Evolutionary conservation across 2,329 filamentous ascomycete species (phyloP), one percentile per base, ranked within the genome.

Genomic region (Colletotrichum lentis): DNA sequence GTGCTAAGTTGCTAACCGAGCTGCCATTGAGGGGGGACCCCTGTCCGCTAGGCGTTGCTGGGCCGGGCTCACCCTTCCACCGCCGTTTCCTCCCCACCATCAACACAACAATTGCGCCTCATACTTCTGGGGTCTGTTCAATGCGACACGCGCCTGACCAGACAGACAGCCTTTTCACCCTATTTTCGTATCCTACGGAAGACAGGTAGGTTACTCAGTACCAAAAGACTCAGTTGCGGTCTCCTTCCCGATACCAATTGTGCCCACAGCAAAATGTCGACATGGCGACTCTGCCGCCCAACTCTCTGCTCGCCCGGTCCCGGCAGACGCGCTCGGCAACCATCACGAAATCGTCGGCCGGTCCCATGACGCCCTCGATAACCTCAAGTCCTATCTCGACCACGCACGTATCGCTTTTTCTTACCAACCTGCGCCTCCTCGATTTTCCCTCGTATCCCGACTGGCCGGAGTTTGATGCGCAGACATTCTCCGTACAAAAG

Each of bases 351-450:
- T 11, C 62, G 35, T 52, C 67, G 22, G 35, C 39, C 69, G 70
- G 54, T 46, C n/a, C 67, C 20, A 18, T 67, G 24, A 20, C 60
- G 27, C 22, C 67, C 24, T 46, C 55, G 43, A 35, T 49, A 67
- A 49, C 76, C 22, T 62, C 76, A 54, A 74, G 72, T 62, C 82
- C 80, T 75, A 71, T 76, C 22, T 76, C 80, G 47, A 81, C 84
- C 18, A 85, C 85, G 18, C 83, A 88, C 73, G 75, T 90, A 43
- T 78, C 84, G 18, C 83, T 94, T 12, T 96, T 97, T 76, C 82
- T 97, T 60, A 93, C 90, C 43, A 97, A 97, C 76, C 80, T 97
- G 47, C 91, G 90, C 46, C 86, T 98, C 3, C 85, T 99, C 31
- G 88, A 96, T 73, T 85, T 98, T 37, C 91, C 97, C 74, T 81